Evolutionary conservation across 106 monocot genomes (phyloP), one percentile per base, ranked within the genome.

Genomic region (Ottelia alismoides): DNA sequence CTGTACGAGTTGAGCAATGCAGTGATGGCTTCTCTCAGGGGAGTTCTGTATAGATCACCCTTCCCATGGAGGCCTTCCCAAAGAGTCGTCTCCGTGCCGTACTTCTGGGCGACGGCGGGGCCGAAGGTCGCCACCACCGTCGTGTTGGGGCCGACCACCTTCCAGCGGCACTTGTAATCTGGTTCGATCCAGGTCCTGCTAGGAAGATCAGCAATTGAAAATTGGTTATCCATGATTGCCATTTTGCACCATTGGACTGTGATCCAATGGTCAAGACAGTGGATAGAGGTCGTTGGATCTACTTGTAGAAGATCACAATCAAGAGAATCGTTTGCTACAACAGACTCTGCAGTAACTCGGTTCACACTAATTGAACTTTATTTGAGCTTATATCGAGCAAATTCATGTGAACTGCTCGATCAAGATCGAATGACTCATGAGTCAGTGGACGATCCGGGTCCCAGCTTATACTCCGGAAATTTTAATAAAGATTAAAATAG

Each of bases 1-100:
- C 30, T 17, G 51, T 68, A 44, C 29, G 58, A 67, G 67, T 67
- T 67, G 47, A 67, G 58, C 14, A 67, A 50, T 18, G 58, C 58
- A 20, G 68, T 45, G 11, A 40, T 51, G 27, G 47, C 68, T 60
- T 68, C 68, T 45, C 68, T 68, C 9, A 68, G 68, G 2, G 60
- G 51, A 2, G 51, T 52, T 51, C 44, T 12, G 58, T 68, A 59
- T 9, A 60, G 28, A 5, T 68, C 68, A 19, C 68, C 68, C 22
- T 31, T 51, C 3, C 67, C 67, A 0, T 27, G 31, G 10, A 67
- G 58, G 20, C 49, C 57, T 30, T 67, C 49, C 40, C 30, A 22
- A 10, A 67, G 50, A 10, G 58, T 67, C 31, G 58, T 57, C 29
- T 67, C 28, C 5, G 21, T 25, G 24, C 67, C 58, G 49, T 58